phyloP scores from a whole-genome alignment of 352 stramenopile species.

The Globisporangium polare region DNA sequence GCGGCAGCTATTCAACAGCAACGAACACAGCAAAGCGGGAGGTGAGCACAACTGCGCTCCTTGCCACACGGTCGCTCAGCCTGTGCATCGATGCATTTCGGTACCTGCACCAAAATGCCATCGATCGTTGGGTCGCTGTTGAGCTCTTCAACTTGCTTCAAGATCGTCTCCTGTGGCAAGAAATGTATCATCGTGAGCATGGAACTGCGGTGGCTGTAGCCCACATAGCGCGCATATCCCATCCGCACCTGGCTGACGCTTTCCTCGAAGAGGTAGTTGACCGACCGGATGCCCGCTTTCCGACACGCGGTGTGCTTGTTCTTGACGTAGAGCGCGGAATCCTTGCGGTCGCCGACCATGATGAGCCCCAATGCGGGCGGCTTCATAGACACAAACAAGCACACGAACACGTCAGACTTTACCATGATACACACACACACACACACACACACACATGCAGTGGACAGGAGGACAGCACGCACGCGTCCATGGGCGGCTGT shows the following conservation, averaged over 20 bases:
- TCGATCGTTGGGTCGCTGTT: conserved; percentile 76
- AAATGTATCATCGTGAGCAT: background rate
- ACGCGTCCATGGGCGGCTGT: conserved; percentile 46
- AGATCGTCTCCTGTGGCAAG: conserved; percentile 36
- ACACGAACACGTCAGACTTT: background rate
- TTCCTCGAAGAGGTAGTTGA: conserved; percentile 84
- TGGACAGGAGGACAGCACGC: background rate
- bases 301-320: conserved; percentile 97
- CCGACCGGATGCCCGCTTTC: conserved; percentile 91
- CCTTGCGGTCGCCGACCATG: conserved; percentile 95
- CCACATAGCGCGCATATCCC: background rate
- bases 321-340: conserved; percentile 97
- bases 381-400: background rate
- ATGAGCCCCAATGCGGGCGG: conserved; percentile 96
- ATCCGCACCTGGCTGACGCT: conserved; percentile 45
- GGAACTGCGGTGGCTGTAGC: background rate
- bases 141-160: conserved; percentile 68
- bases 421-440: background rate
- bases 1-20: conserved; percentile 63
- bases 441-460: background rate
- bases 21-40: too few relatives aligned
- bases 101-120: conserved; percentile 85
- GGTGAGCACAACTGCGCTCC: background rate
- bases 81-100: background rate
- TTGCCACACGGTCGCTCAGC: background rate